Conservation (phyloP, 108 stramenopile genomes). For the Epipyxis sp. region DNA sequence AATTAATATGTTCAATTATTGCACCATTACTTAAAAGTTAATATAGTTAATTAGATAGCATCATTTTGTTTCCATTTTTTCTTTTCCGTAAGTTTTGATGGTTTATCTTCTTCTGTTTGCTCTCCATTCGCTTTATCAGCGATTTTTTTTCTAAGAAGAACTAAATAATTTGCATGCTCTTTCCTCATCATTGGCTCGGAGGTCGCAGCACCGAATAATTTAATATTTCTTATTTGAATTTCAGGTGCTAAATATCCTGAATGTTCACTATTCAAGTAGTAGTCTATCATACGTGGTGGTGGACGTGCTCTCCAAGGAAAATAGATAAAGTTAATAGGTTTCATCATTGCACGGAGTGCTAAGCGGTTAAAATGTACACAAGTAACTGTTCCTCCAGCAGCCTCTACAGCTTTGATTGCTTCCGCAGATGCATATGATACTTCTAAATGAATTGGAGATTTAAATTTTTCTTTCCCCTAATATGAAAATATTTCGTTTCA, state of each 20-base stretch:
- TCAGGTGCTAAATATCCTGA: slow-evolving; percentile 90
- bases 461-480: slow-evolving; percentile 58
- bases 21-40: not conserved
- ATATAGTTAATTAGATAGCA: not conserved
- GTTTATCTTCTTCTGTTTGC: no score
- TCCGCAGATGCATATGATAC: slow-evolving; percentile 74
- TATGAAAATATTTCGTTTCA: not conserved
- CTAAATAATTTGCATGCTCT: slow-evolving; percentile 2
- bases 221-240: slow-evolving; percentile 63
- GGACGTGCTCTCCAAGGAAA: slow-evolving; percentile 85
- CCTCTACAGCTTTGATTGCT: slow-evolving; percentile 87
- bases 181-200: not conserved
- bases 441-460: slow-evolving; percentile 72
- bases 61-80: not conserved
- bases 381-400: slow-evolving; percentile 86
- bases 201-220: slow-evolving; percentile 30
- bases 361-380: slow-evolving; percentile 89
- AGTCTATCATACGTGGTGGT: slow-evolving; percentile 82
- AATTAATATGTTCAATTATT: no score
- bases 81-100: no score
- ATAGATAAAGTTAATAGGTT: slow-evolving; percentile 80
- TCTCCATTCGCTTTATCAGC: not conserved
- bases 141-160: not conserved
- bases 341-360: slow-evolving; percentile 79
- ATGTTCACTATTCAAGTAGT: slow-evolving; percentile 82